phyloP scores from a whole-genome alignment of 768 basidiomycete genomes.

The Mycena crocata region DNA sequence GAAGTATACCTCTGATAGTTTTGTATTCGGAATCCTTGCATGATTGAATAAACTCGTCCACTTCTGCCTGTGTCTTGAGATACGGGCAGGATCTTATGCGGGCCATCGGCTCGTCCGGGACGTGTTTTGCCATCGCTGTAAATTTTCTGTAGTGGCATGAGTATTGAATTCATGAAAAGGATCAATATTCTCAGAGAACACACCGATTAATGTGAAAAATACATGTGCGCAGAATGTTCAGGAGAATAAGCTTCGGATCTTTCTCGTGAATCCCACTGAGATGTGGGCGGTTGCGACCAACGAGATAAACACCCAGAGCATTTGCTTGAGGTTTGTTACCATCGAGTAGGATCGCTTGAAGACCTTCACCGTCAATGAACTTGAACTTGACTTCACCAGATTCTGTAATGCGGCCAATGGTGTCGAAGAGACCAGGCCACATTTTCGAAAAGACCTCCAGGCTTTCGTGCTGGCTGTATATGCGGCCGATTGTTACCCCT shows the following conservation, averaged over 20 bases:
- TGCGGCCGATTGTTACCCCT: not conserved
- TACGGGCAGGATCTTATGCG: constrained; percentile 7
- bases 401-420: constrained; percentile 32
- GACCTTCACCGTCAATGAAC: constrained; percentile 35
- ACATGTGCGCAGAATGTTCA: constrained; percentile 30
- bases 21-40: constrained; percentile 25
- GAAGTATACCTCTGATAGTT: constrained; percentile 26
- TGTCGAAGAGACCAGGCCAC: constrained; percentile 16
- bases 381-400: constrained; percentile 33
- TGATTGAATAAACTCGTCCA: constrained; percentile 25
- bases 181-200: not conserved
- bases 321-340: constrained; percentile 37
- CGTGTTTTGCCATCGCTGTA: constrained; percentile 13
- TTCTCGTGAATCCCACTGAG: constrained; percentile 32
- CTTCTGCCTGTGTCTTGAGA: constrained; percentile 23
- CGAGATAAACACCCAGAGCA: constrained; percentile 29
- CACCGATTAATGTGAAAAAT: constrained; percentile 34
- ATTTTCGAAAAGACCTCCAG: not conserved
- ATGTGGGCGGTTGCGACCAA: constrained; percentile 20
- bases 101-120: constrained; percentile 21
- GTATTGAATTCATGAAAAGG: not conserved
- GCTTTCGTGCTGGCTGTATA: not conserved
- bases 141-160: constrained; percentile 11
- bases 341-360: constrained; percentile 32
- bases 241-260: constrained; percentile 31